phyloP scores from a whole-genome alignment of 495 filamentous ascomycete species.

The Penicillium herquei region DNA sequence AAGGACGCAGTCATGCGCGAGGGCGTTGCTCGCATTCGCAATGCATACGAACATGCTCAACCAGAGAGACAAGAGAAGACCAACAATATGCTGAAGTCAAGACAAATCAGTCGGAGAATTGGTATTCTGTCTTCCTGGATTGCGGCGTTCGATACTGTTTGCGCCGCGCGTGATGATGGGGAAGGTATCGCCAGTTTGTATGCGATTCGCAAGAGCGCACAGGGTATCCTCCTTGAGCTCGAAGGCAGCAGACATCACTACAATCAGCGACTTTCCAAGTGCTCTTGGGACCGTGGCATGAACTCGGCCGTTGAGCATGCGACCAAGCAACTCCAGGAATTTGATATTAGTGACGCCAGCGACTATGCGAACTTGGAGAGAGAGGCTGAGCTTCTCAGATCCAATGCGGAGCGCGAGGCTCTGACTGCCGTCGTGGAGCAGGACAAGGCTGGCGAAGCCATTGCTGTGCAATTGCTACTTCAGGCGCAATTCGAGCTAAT shows the following conservation, averaged over 20 bases:
- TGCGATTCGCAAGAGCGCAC: constrained; percentile 81
- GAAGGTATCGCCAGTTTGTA: constrained; percentile 62
- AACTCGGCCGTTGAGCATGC: constrained; percentile 87
- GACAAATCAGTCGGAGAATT: constrained; percentile 82
- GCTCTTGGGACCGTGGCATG: constrained; percentile 81
- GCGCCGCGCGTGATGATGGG: constrained; percentile 65
- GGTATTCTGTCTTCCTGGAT: constrained; percentile 85
- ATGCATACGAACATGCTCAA: constrained; percentile 80
- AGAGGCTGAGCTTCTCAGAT: constrained; percentile 82
- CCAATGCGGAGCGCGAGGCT: constrained; percentile 79
- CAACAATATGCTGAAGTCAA: constrained; percentile 75
- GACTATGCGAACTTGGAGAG: constrained; percentile 71
- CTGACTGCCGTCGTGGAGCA: constrained; percentile 75
- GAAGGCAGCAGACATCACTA: constrained; percentile 87
- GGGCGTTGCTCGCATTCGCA: constrained; percentile 74
- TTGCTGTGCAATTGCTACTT: constrained; percentile 75
- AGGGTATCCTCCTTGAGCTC: constrained; percentile 82
- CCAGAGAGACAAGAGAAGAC: constrained; percentile 76
- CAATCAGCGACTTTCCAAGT: constrained; percentile 74
- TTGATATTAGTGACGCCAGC: constrained; percentile 67
- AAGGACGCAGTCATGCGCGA: constrained; percentile 75
- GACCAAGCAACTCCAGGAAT: constrained; percentile 69
- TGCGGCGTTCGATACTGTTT: constrained; percentile 83
- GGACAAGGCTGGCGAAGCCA: constrained; percentile 76
- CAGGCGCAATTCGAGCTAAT: constrained; percentile 91